Evolutionary conservation across 257 asterid genomes (phyloP), one percentile per base, ranked within the genome.

Genomic region (Solanum infundibuliforme): DNA sequence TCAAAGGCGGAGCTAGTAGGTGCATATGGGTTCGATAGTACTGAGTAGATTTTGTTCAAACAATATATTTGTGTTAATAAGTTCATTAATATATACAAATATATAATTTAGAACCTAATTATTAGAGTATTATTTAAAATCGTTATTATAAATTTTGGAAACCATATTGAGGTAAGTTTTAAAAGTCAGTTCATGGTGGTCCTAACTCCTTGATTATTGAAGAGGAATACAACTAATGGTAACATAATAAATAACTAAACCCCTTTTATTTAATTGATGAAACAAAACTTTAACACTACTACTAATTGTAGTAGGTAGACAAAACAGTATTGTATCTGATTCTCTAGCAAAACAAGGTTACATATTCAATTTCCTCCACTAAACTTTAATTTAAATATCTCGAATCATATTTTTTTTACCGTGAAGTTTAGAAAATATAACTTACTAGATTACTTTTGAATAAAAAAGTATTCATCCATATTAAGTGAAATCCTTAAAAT

Each of bases 171-270:
- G 55, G 87, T 91, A 39, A 93, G 89, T 79, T 86, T 90, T 21
- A 92, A 91, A 60, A 60, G 29, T 14, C 92, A 27, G 23, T 73
- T 73, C 93, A 88, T 72, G 90, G 90, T 7, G 93, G 94, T 21
- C 94, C 93, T 8, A 43, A 73, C 82, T 73, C 31, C 82, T 35
- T 73, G 48, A 73, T 21, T 74, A 35, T 35, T 74, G 23, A 74
- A 35, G 52, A 21, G 82, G 82, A 74, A 10, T 35, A 35, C 31
- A 12, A 35, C 20, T 16, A 36, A 21, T 1, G 52, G 52, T 48
- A 36, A 36, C 52, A 21, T 41, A 36, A 35, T 11, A 35, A 2
- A 74, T 74, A 35, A 21, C 29, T 58, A 58, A 58, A 58, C 66
- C 31, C 5, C 11, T 21, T 73, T 9, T 72, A 72, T 72, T 29